Percentiles rank a stretch among this genome's conserved stretches.
phyloP scores from a whole-genome alignment of 202 grass and related monocot species.

The Schoenoplectus triqueter region DNA sequence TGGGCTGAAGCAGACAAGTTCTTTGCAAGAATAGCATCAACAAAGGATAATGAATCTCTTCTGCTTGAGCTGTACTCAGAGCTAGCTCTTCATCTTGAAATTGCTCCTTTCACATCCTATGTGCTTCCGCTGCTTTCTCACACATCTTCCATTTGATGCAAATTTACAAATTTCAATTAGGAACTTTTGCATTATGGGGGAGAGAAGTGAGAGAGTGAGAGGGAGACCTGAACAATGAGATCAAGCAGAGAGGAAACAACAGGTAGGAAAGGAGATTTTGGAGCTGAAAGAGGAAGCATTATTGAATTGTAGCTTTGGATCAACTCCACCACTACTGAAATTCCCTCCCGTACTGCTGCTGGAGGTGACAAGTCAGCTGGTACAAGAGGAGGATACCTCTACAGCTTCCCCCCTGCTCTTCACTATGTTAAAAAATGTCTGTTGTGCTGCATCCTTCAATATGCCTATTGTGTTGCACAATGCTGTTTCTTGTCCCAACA shows the following conservation, averaged over 20 bases:
- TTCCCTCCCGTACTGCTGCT: slow-evolving; percentile 77
- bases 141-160: slow-evolving; percentile 62
- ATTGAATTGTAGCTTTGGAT: slow-evolving; percentile 91
- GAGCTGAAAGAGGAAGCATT: slow-evolving; percentile 92
- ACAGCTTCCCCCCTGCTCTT: slow-evolving; percentile 81
- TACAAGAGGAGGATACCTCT: slow-evolving; percentile 89
- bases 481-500: slow-evolving; percentile 76
- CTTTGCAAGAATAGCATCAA: slow-evolving; percentile 91
- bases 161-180: slow-evolving; percentile 12
- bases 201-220: background rate
- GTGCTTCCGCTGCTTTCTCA: slow-evolving; percentile 87
- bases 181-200: background rate
- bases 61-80: slow-evolving; percentile 69
- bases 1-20: slow-evolving; percentile 61
- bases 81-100: slow-evolving; percentile 75
- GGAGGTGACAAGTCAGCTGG: slow-evolving; percentile 86
- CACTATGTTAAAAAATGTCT: slow-evolving; percentile 92
- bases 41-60: slow-evolving; percentile 78
- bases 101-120: slow-evolving; percentile 81
- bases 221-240: slow-evolving; percentile 90
- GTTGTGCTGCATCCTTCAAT: slow-evolving; percentile 80
- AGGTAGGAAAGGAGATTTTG: slow-evolving; percentile 78
- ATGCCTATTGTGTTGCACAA: slow-evolving; percentile 87
- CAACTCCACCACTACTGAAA: slow-evolving; percentile 87
- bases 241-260: slow-evolving; percentile 92